These are phyloP conservation scores for Lodderomyces elongisporus DNA, from an alignment of 1,139 yeast genomes.

Conservation along the genomic window DNA sequence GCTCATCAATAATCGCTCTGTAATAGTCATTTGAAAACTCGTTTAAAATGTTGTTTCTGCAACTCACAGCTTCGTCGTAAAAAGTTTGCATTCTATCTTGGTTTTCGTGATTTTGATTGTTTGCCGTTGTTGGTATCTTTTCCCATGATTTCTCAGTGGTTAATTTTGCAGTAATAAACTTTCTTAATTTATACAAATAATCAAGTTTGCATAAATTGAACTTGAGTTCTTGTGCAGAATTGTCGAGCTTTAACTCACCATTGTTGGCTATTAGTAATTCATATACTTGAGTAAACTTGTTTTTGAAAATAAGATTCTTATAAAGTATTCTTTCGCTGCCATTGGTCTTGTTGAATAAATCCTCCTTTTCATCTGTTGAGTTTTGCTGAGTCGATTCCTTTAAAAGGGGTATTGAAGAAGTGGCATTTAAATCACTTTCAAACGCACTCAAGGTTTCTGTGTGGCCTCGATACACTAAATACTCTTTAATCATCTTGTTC, in stretches of 20 bases:
- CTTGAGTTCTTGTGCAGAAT: constrained; percentile 28
- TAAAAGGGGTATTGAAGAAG: too few relatives aligned
- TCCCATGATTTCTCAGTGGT: too few relatives aligned
- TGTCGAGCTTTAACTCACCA: constrained; percentile 23
- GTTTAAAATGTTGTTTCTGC: constrained; percentile 44
- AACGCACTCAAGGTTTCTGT: constrained; percentile 64
- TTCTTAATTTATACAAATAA: constrained; percentile 32
- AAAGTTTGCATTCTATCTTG: constrained; percentile 12
- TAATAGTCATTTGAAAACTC: constrained; percentile 14
- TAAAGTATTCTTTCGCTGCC: constrained; percentile 41
- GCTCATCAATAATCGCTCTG: constrained; percentile 18
- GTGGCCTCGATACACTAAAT: constrained; percentile 71
- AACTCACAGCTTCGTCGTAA: constrained; percentile 22
- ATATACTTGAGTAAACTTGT: constrained; percentile 47
- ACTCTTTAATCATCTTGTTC: constrained; percentile 59
- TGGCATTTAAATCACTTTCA: constrained; percentile 36
- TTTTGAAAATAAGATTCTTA: constrained; percentile 38
- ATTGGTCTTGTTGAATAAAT: constrained; percentile 19
- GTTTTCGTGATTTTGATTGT: constrained; percentile 6
- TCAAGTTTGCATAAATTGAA: constrained; percentile 53
- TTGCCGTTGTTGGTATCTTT: too few relatives aligned
- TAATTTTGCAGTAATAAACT: constrained; percentile 19
- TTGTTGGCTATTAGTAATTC: constrained; percentile 39
- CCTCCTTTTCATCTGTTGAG: constrained; percentile 7
- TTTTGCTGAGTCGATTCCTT: constrained; percentile 13